Evolutionary conservation across 2,329 filamentous ascomycete species (phyloP), one percentile per base, ranked within the genome.

Genomic region (Cladosporium sp.): DNA sequence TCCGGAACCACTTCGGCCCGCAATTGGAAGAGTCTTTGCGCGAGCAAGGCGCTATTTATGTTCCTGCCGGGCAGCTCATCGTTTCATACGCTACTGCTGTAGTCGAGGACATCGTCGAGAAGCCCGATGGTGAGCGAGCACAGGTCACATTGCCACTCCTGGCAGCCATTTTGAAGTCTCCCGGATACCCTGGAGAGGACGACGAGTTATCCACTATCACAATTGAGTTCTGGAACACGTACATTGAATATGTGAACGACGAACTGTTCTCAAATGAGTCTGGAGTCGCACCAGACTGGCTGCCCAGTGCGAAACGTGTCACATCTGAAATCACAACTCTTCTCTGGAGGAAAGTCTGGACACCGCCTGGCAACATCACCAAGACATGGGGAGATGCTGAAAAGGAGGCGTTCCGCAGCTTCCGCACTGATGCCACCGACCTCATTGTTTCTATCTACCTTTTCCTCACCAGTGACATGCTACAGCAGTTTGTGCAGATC

Each of bases 191-290:
- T 1, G 88, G 89, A 1, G 85, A 85, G 4, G 91, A 94, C 64
- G 90, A 95, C 71, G 88, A 87, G 68, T 86, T 93, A 13, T 93
- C 92, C 64, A 85, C 91, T 0, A 86, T 88, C 1, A 86, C 89
- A 0, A 83, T 94, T 16, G 91, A 95, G 71, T 94, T 95, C 74
- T 95, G 92, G 91, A 89, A 86, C 21, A 88, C 86, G 0, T 92
- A 89, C 74, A 86, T 91, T 6, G 91, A 93, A 76, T 73, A 74
- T 60, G 85, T 86, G 14, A 82, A 81, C 88, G 80, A 85, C 83
- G 66, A 90, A 11, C 78, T 85, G 54, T 86, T 83, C 67, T 83
- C 84, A 1, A 81, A 82, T n/a, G 80, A 83, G 64, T 66, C 72
- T 0, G 78, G 78, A 4, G 74, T 77, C 5, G 77, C 80, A 5